A percentile compares a stretch with the other conserved stretches of the same genome.
Evolutionary conservation across 1,284 basidiomycete species (phyloP).

Genomic region (Malassezia arunalokei): DNA sequence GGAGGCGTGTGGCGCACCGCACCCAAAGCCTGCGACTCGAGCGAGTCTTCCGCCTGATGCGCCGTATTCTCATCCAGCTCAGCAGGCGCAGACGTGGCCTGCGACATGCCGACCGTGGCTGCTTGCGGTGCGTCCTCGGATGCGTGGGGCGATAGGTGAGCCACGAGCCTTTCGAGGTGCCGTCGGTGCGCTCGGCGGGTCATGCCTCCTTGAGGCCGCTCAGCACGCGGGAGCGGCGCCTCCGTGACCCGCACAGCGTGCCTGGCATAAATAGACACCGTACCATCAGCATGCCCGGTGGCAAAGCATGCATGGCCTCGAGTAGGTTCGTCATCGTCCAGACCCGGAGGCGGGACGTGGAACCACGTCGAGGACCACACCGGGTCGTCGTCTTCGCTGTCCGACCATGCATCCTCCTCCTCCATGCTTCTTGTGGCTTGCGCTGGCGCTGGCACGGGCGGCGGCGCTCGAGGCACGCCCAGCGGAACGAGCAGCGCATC

Average conservation of each 20-base stretch:
- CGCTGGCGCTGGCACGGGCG: not conserved
- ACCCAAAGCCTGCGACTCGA: conserved; percentile 1
- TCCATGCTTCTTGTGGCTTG: not conserved
- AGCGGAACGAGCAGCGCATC: conserved; percentile 14
- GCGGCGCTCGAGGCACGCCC: conserved; percentile 5
- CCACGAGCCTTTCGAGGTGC: not conserved
- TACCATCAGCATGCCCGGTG: conserved; percentile 4
- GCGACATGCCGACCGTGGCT: not conserved
- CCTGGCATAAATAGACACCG: not conserved
- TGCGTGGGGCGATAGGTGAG: not conserved
- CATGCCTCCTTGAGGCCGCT: not conserved
- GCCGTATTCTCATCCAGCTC: not conserved
- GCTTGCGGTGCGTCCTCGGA: not conserved
- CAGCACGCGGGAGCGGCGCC: no score
- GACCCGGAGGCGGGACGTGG: not conserved
- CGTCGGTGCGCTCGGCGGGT: not conserved
- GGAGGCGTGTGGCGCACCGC: not conserved
- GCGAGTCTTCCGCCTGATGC: not conserved
- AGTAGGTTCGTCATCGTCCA: no score
- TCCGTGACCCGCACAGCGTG: not conserved
- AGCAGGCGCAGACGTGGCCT: not conserved
- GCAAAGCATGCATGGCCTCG: not conserved
- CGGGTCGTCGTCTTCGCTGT: not conserved
- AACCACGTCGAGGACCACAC: conserved; percentile 1
- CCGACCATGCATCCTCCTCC: not conserved